Conservation (phyloP, 208 protist species). For the Zelonia costaricensis region DNA sequence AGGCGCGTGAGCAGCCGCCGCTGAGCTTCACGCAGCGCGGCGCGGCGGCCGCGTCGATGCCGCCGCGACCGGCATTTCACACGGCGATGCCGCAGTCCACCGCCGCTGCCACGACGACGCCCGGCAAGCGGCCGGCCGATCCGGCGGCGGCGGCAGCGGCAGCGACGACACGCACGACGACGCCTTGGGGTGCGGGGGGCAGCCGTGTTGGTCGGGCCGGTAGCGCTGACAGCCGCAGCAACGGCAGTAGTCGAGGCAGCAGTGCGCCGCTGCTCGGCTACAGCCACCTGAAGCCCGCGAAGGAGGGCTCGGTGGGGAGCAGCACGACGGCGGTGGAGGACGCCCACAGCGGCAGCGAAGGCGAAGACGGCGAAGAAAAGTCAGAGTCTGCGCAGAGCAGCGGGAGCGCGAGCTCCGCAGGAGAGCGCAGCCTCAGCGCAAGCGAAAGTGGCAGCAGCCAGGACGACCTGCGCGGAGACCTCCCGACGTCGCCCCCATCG, state of each 20-base stretch:
- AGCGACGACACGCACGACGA: neutral
- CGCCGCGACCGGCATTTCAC: constrained; percentile 5
- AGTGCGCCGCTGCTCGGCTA: constrained; percentile 28
- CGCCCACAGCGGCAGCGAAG: neutral
- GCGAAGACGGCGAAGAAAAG: neutral
- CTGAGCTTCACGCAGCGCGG: too few relatives aligned
- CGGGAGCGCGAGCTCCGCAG: neutral
- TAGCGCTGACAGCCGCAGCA: constrained; percentile 4
- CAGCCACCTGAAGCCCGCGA: constrained; percentile 26
- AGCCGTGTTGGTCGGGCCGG: too few relatives aligned
- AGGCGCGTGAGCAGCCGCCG: constrained; percentile 9
- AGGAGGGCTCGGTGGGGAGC: neutral
- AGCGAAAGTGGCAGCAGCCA: neutral
- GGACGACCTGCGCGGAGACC: neutral
- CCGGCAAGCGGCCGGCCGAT: neutral
- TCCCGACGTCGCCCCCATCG: neutral
- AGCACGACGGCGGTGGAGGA: constrained; percentile 1
- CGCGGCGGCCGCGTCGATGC: neutral
- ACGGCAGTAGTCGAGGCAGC: constrained; percentile 12
- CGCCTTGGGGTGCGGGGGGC: too few relatives aligned
- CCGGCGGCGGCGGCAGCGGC: neutral
- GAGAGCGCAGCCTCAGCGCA: neutral
- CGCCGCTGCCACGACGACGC: neutral
- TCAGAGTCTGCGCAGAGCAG: neutral
- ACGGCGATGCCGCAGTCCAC: constrained; percentile 4